Evolutionary conservation across 192 early-diverging fungal species (phyloP), one percentile per base, ranked within the genome.

Genomic region (Spinellus fusiger): DNA sequence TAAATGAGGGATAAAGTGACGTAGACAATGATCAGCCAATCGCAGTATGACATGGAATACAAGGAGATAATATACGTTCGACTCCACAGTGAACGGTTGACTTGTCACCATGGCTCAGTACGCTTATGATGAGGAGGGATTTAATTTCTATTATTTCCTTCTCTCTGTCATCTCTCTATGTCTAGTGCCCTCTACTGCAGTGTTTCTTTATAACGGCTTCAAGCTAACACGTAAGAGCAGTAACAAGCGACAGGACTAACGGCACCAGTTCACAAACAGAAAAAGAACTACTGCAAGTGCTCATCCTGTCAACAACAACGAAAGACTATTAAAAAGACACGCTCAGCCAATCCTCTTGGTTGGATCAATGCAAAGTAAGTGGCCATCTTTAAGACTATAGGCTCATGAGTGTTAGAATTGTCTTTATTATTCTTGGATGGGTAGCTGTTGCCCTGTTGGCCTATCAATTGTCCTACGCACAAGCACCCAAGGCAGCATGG

Each of bases 101-200:
- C 7, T 6, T 38, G 37, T 38, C 56, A 60, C 32, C 31, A 85
- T 83, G 85, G 80, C 81, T 54, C 84, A 92, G 69, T 97, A 97
- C 81, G 85, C 80, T 51, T 98, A 96, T 70, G 96, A 98, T 76
- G 92, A 94, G 71, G 81, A 86, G 64, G 96, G 96, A 27, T 88
- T 91, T 61, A 92, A 89, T 64, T 98, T 97, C 80, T 87, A 89
- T 76, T 96, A 92, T 80, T 98, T 94, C 77, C 76, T 95, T 26
- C 64, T 96, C 59, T 88, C 95, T 1, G 72, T 95, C 51, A 80
- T 97, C 55, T 79, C 83, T 28, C 71, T 98, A 26, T 79, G 90
- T 48, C 80, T 97, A 50, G 71, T 96, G 29, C 96, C 96, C 1
- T 68, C 79, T 27, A 93, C 91, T 12, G 53, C 82, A 28, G 47